A percentile compares a stretch with the other conserved stretches of the same genome.
phyloP scores from a whole-genome alignment of 768 basidiomycete genomes.

The Cytidiella melzeri region DNA sequence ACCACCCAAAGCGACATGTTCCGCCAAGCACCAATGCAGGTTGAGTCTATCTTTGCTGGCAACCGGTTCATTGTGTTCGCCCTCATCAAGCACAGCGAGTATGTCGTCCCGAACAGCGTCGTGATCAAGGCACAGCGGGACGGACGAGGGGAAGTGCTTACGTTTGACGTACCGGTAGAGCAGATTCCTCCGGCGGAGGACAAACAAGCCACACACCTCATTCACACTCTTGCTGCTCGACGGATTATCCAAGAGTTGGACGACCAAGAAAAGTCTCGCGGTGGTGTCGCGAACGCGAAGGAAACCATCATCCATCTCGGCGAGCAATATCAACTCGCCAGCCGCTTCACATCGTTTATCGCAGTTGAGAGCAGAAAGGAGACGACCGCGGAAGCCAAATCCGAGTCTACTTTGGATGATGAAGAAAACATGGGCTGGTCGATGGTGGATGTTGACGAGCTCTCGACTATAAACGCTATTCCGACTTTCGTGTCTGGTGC shows the following conservation, averaged over 20 bases:
- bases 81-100: conserved; percentile 18
- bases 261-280: conserved; percentile 23
- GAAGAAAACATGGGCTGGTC: too few relatives aligned
- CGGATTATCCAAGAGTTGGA: conserved; percentile 47
- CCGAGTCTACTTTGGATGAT: too few relatives aligned
- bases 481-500: too few relatives aligned
- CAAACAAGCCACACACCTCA: conserved; percentile 22
- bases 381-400: too few relatives aligned
- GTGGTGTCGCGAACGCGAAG: conserved; percentile 20
- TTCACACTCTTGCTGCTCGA: conserved; percentile 55
- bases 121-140: conserved; percentile 23
- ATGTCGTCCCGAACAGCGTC: conserved; percentile 22
- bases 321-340: conserved; percentile 45
- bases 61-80: conserved; percentile 31
- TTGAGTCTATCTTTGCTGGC: conserved; percentile 29
- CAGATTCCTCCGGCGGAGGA: conserved; percentile 20
- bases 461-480: too few relatives aligned
- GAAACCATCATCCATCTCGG: conserved; percentile 46
- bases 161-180: conserved; percentile 18
- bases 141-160: conserved; percentile 16
- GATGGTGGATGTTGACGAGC: too few relatives aligned
- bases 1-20: too few relatives aligned
- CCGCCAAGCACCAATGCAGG: conserved; percentile 28
- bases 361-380: conserved; percentile 31
- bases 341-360: conserved; percentile 49